Percentiles rank a stretch among this genome's conserved stretches.
These are phyloP conservation scores for Lizonia empirigonia DNA, from an alignment of 2,329 filamentous ascomycete genomes.

Conservation along the genomic window DNA sequence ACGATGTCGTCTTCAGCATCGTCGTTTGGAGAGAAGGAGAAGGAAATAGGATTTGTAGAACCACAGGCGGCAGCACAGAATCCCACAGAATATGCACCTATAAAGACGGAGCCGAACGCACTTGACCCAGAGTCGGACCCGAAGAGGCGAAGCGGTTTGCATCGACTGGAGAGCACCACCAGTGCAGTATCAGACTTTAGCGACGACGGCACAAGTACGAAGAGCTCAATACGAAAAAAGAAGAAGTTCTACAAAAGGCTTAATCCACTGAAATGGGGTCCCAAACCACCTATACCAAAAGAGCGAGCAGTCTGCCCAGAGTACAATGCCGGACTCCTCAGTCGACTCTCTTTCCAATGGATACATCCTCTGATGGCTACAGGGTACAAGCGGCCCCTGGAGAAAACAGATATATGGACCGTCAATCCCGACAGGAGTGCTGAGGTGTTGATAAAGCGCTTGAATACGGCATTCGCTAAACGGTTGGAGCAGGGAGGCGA, in stretches of 20 bases:
- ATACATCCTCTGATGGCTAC: conserved; percentile 82
- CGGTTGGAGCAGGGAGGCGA: conserved; percentile 71
- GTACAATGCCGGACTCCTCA: conserved; percentile 74
- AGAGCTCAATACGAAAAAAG: conserved; percentile 42
- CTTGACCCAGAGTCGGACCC: conserved; percentile 12
- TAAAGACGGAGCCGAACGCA: conserved; percentile 47
- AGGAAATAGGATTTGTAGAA: conserved; percentile 45
- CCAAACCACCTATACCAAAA: conserved; percentile 61
- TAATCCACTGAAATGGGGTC: conserved; percentile 56
- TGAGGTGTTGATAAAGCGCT: conserved; percentile 68
- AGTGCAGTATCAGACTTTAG: conserved; percentile 38
- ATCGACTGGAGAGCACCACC: conserved; percentile 36
- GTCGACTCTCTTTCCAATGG: conserved; percentile 83
- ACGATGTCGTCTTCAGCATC: conserved; percentile 31
- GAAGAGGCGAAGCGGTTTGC: conserved; percentile 24
- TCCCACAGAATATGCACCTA: conserved; percentile 48
- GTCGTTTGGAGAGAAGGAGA: conserved; percentile 44
- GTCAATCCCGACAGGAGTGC: conserved; percentile 83
- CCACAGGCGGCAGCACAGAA: conserved; percentile 41
- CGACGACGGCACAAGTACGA: conserved; percentile 37
- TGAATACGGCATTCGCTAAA: conserved; percentile 71
- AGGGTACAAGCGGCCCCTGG: conserved; percentile 83
- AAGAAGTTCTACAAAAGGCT: conserved; percentile 66
- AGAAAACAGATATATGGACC: conserved; percentile 83
- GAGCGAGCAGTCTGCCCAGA: conserved; percentile 67